Evolutionary conservation across 805 yeast species (phyloP).

Genomic region (Yamadazyma philogaea): DNA sequence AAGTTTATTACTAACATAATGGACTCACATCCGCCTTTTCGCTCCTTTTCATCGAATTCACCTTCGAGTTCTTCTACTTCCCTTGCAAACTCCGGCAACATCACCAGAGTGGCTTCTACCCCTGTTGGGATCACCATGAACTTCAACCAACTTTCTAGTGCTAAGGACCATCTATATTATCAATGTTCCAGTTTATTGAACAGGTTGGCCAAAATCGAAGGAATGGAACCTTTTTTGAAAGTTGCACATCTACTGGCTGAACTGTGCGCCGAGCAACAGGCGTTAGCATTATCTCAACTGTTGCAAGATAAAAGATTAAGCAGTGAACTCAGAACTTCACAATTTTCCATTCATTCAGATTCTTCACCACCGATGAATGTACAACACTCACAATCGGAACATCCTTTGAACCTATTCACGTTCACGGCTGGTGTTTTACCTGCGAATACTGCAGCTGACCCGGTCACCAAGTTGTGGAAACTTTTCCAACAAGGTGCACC

Average conservation of each 20-base stretch:
- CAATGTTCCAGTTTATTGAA: conserved; percentile 57
- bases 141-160: conserved; percentile 62
- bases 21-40: conserved; percentile 32
- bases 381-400: conserved; percentile 10
- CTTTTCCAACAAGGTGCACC: conserved; percentile 92
- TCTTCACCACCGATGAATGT: conserved; percentile 17
- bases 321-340: conserved; percentile 31
- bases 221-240: conserved; percentile 63
- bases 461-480: conserved; percentile 87
- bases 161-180: conserved; percentile 67
- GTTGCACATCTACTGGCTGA: conserved; percentile 67
- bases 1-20: conserved; percentile 4
- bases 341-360: conserved; percentile 37
- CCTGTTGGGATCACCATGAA: conserved; percentile 42
- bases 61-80: conserved; percentile 23
- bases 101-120: conserved; percentile 43
- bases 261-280: conserved; percentile 69
- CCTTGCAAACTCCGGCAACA: conserved; percentile 28
- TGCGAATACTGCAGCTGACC: conserved; percentile 74
- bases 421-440: conserved; percentile 78
- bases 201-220: conserved; percentile 57
- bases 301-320: conserved; percentile 23
- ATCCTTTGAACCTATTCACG: conserved; percentile 45
- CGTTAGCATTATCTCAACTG: conserved; percentile 46
- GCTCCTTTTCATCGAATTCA: conserved; percentile 31